Base-by-base conservation (phyloP, 371 early-diverging fungal genomes). In the Sporodiniella umbellata region DNA sequence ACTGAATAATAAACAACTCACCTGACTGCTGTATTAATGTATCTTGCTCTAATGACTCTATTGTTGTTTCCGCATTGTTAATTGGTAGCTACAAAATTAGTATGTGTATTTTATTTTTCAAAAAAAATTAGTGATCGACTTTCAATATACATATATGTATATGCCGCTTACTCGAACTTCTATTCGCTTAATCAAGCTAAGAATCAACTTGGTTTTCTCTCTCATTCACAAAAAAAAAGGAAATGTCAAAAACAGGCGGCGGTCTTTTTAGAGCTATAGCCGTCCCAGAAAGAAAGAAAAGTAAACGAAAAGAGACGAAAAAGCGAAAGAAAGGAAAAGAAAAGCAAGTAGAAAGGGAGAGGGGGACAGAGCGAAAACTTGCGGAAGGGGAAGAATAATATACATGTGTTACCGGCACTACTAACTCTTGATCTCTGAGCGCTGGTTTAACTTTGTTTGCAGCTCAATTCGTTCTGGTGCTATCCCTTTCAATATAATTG, bases 1-100 rank as follows among this genome's bases (percentile, higher is more conserved):
- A n/a, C 31, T 11, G 18, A 44, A 43, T 18, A 25, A 8, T 43
- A 30, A 50, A 24, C 33, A 49, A 48, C 37, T 45, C 58, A 59
- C 71, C 77, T 50, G 82, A 83, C 53, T 85, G 85, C 55, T 82
- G 79, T 45, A 84, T 75, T 22, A 82, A 63, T 46, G 85, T 80
- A 68, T 87, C 85, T 48, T 76, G 66, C 47, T 85, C 84, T 51
- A 85, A 60, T 26, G 56, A 62, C 45, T 85, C 84, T 17, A 85
- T 61, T 33, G 70, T 60, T 46, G 72, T 64, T 8, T 83, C 80
- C 0, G 56, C 30, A 40, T 64, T 80, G 53, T 85, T 80, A 23
- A 71, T 72, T 17, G 87, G 85, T 33, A 85, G 64, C 85, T 85
- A 45, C 19, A 4, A 5, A 35, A 35, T 12, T 10, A 8, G 12